Percentiles rank a stretch among this genome's conserved stretches.
Conservation (phyloP, 805 yeast species). For the Candida yuanshanica region DNA sequence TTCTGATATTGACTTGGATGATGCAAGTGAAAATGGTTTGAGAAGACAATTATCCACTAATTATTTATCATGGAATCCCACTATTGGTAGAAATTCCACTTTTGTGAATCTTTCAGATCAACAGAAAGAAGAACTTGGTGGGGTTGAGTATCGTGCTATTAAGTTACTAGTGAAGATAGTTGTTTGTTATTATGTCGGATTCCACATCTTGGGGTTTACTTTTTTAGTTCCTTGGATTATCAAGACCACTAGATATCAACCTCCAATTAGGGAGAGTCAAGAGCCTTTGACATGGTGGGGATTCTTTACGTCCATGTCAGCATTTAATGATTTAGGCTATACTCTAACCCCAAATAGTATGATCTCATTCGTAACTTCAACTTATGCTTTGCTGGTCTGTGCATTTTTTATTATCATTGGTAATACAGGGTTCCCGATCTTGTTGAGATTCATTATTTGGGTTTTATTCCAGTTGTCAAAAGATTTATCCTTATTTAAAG, state of each 20-base stretch:
- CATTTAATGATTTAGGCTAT: slow-evolving; percentile 82
- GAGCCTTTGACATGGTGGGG: slow-evolving; percentile 90
- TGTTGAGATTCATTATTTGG: slow-evolving; percentile 82
- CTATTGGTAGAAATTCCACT: slow-evolving; percentile 88
- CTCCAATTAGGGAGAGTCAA: slow-evolving; percentile 46
- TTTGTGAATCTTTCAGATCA: slow-evolving; percentile 75
- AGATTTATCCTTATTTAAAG: slow-evolving; percentile 57
- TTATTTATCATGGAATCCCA: slow-evolving; percentile 86
- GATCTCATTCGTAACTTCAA: slow-evolving; percentile 55
- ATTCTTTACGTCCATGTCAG: slow-evolving; percentile 70
- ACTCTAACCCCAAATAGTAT: slow-evolving; percentile 81
- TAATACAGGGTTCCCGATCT: slow-evolving; percentile 89
- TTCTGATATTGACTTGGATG: slow-evolving; percentile 15
- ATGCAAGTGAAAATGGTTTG: slow-evolving; percentile 27
- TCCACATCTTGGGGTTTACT: slow-evolving; percentile 51
- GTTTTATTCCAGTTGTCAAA: slow-evolving; percentile 58
- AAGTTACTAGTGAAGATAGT: slow-evolving; percentile 68
- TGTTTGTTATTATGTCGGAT: slow-evolving; percentile 65
- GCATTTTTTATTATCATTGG: slow-evolving; percentile 81
- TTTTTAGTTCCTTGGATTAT: slow-evolving; percentile 60
- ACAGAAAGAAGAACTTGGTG: slow-evolving; percentile 93
- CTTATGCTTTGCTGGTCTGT: slow-evolving; percentile 57
- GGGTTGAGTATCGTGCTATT: slow-evolving; percentile 91
- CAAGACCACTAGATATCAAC: slow-evolving; percentile 34
- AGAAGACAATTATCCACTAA: slow-evolving; percentile 43